Base-by-base conservation (phyloP, 192 early-diverging fungal genomes). In the Coemansia sp. region DNA sequence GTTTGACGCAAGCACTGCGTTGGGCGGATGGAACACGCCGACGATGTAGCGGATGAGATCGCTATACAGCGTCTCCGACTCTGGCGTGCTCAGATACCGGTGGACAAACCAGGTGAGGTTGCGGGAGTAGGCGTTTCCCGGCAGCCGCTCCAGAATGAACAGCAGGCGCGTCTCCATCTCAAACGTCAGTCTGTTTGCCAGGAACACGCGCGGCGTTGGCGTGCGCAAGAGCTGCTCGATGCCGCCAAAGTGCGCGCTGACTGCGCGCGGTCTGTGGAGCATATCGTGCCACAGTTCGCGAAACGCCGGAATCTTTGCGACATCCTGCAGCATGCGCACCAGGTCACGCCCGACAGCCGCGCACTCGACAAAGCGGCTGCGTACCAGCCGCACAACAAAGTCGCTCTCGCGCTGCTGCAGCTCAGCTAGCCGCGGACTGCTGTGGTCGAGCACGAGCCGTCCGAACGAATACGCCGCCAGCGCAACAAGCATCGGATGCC, bases 1-100 rank as follows among this genome's bases (percentile, higher is more conserved):
- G 22, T 83, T 79, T 8, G 87, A 89, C 7, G 85, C 87, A 17
- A 93, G 72, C 5, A 93, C 80, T 5, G 85, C 80, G 61, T 93
- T 93, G 8, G 85, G 79, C 19, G 92, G 92, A 73, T 92, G 90
- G 69, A 88, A 88, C 2, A 87, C 89, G 48, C 87, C 84, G 41
- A 88, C 85, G 45, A 93, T 87, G 60, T 87, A 93, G 14, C 92
- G 86, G 25, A 93, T 86, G n/a, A 93, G 57, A 54, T 93, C 92
- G 37, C 76, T 65, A 44, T 77, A 84, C 46, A 92, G 84, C 4
- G 84, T 65, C 51, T 90, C 90, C 0, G 88, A 43, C 67, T 88
- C 88, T 4, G 86, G 85, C 5, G 85, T 79, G 5, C 68, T 62
- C 22, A 92, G 57, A 68, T 74, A 93, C 17, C 88, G 70, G 20